These are phyloP conservation scores for Saccharomycopsis javanensis DNA, from an alignment of 805 yeast genomes.

Conservation along the genomic window DNA sequence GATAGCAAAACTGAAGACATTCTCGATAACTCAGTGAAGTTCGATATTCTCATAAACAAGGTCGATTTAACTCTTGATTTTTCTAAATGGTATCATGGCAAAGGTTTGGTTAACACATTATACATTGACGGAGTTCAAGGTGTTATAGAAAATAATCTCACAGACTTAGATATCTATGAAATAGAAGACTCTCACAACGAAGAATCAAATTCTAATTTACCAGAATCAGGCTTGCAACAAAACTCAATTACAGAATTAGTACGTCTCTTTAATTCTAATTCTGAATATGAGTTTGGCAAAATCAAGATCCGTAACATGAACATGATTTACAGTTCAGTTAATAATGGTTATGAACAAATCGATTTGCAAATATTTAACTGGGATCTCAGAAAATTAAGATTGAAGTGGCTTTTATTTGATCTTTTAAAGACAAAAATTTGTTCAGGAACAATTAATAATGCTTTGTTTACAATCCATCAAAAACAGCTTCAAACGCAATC, in stretches of 20 bases:
- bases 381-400: constrained; percentile 51
- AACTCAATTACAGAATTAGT: constrained; percentile 5
- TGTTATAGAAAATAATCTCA: constrained; percentile 24
- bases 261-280: constrained; percentile 4
- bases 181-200: not conserved
- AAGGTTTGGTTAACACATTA: constrained; percentile 71
- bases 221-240: constrained; percentile 9
- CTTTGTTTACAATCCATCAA: constrained; percentile 69
- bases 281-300: constrained; percentile 9
- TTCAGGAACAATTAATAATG: constrained; percentile 65
- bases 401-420: constrained; percentile 51
- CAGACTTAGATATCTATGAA: not conserved
- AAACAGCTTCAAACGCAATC: constrained; percentile 34
- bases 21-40: constrained; percentile 68
- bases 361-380: constrained; percentile 42
- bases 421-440: constrained; percentile 60
- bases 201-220: not conserved
- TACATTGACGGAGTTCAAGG: constrained; percentile 82
- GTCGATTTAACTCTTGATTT: constrained; percentile 72
- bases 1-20: constrained; percentile 35
- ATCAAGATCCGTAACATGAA: constrained; percentile 11
- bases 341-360: constrained; percentile 1
- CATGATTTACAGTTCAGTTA: constrained; percentile 10
- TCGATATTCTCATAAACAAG: constrained; percentile 55
- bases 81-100: constrained; percentile 77